Base-by-base conservation (phyloP, 2,329 filamentous ascomycete species). In the Sclerotinia glacialis region DNA sequence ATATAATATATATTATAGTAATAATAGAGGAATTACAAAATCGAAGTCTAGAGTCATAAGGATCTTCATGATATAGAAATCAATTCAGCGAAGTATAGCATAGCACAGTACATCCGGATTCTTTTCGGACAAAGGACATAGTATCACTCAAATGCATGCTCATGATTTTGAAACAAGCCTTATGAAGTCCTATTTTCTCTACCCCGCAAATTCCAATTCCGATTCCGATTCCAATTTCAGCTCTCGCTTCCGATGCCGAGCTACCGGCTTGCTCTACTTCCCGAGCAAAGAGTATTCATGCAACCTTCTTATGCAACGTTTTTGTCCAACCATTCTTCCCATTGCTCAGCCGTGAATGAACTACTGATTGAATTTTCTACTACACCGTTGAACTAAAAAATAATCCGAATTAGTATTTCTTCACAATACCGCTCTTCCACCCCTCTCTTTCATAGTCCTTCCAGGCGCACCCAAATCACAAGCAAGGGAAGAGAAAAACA, bases 351-450 rank as follows among this genome's bases (percentile, higher is more conserved):
- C 0, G 85, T 89, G 86, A 93, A 97, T 31, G 88, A 85, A 67
- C 90, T 94, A 70, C 88, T 89, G 71, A 97, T 90, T 61, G 89
- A 86, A 70, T 86, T 86, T 74, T 91, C 90, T 60, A 96, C 88
- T 31, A 96, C 85, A 0, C 93, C 93, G 78, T 98, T 88, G 77
- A 96, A 93, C 58, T 61, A 26, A 1, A 26, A 1, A 49, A 14
- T 21, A 9, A 40, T 23, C 9, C 16, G 9, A 37, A 49, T 61
- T 7, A 49, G 44, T 40, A 49, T 4, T 16, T 40, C 37, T 40
- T 40, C 37, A 16, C 14, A 0, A 26, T 7, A 18, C 12, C 2
- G 11, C n/a, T 7, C 21, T 23, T 2, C n/a, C 8, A 2, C 3
- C 11, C 14, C n/a, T 54, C 21, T n/a, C 5, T 31, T 34, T 28